phyloP scores from a whole-genome alignment of 352 stramenopile species.

The Globisporangium nunn region DNA sequence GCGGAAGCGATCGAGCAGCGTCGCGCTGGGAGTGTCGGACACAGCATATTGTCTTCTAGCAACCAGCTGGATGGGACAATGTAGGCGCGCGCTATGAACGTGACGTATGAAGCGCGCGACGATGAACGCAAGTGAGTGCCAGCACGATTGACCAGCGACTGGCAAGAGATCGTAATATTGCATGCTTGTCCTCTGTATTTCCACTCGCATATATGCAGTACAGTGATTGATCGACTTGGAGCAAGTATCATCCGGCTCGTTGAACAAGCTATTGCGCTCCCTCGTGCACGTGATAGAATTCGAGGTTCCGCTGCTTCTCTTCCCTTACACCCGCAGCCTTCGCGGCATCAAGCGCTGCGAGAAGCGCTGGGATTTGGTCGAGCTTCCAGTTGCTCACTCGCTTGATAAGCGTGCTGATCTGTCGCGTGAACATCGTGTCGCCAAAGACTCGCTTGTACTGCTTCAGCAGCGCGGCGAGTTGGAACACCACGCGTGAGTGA shows the following conservation, averaged over 20 bases:
- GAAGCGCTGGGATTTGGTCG: conserved; percentile 19
- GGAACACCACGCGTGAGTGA: conserved; percentile 40
- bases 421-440: conserved; percentile 32
- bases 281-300: conserved; percentile 55
- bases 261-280: neutral
- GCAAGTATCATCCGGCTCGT: too few relatives aligned
- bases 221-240: too few relatives aligned
- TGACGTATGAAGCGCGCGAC: neutral
- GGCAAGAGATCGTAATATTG: too few relatives aligned
- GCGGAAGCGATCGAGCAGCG: neutral
- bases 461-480: conserved; percentile 29
- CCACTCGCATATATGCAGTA: too few relatives aligned
- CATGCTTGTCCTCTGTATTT: neutral
- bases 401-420: conserved; percentile 19
- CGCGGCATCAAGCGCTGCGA: conserved; percentile 16
- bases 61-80: neutral
- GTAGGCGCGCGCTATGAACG: neutral
- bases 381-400: conserved; percentile 35
- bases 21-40: neutral
- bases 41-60: neutral
- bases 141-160: too few relatives aligned
- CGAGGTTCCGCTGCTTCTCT: conserved; percentile 57
- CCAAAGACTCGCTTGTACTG: conserved; percentile 32
- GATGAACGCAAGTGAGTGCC: too few relatives aligned
- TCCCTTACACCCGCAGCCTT: conserved; percentile 27